These are phyloP conservation scores for Astragalus glycyphyllos DNA, from an alignment of 306 rosid genomes.

Conservation along the genomic window DNA sequence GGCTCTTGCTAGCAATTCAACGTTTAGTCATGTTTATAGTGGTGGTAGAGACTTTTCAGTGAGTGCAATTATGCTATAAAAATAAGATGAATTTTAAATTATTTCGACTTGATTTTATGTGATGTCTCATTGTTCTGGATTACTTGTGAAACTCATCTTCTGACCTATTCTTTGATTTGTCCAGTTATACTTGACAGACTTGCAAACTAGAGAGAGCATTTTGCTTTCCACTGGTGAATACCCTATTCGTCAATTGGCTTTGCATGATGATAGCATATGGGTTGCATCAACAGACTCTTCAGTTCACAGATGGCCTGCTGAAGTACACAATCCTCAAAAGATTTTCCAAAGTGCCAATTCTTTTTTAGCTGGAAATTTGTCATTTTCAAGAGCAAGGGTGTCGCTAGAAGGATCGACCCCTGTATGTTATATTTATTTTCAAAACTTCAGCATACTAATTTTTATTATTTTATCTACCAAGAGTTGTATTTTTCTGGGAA, in stretches of 20 bases:
- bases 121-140: conserved; percentile 26
- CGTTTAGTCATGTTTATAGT: conserved; percentile 96
- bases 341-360: conserved; percentile 81
- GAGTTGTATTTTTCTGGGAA: conserved; percentile 33
- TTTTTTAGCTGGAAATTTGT: conserved; percentile 94
- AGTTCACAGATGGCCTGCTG: conserved; percentile 91
- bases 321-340: conserved; percentile 81
- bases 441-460: conserved; percentile 4
- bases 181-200: conserved; percentile 95
- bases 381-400: conserved; percentile 94
- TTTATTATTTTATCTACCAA: conserved; percentile 30
- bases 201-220: conserved; percentile 96
- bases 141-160: conserved; percentile 41
- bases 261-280: conserved; percentile 88
- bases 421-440: conserved; percentile 58
- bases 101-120: conserved; percentile 26
- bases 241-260: conserved; percentile 82
- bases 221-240: conserved; percentile 91
- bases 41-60: conserved; percentile 98
- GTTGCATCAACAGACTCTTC: conserved; percentile 91
- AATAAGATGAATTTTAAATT: conserved; percentile 26
- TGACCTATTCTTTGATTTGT: conserved; percentile 58
- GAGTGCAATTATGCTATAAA: conserved; percentile 52
- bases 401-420: conserved; percentile 92
- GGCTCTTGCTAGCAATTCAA: conserved; percentile 97